A percentile compares a stretch with the other conserved stretches of the same genome.
Conservation (phyloP, 2,329 filamentous ascomycete species). For the Fusarium sp. region DNA sequence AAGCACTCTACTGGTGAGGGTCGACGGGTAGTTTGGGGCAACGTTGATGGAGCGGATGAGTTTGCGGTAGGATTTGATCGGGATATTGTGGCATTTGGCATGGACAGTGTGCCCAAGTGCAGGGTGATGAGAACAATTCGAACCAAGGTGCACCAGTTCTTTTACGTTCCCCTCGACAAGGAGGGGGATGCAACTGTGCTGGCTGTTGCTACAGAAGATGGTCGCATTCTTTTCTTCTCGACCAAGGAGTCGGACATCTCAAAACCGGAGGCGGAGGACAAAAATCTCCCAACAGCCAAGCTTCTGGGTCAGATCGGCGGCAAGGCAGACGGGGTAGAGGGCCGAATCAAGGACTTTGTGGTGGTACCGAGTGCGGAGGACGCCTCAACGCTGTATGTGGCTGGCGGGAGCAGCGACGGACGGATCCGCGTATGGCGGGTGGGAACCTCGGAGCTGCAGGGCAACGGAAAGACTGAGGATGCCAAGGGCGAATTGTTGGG, state of each 20-base stretch:
- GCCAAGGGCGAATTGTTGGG: constrained; percentile 68
- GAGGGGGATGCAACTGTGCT: constrained; percentile 64
- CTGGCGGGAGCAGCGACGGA: constrained; percentile 88
- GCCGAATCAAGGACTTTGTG: constrained; percentile 90
- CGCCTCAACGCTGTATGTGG: constrained; percentile 65
- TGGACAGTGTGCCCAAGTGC: constrained; percentile 86
- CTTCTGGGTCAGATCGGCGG: constrained; percentile 85
- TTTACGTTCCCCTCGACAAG: constrained; percentile 73
- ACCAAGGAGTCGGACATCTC: constrained; percentile 67
- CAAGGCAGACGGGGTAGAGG: constrained; percentile 72
- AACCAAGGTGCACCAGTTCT: constrained; percentile 87
- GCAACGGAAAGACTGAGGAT: constrained; percentile 50
- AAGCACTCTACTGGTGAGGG: constrained; percentile 86
- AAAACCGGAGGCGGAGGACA: constrained; percentile 47
- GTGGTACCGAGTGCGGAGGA: constrained; percentile 64
- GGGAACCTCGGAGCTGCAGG: constrained; percentile 56
- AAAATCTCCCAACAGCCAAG: constrained; percentile 69
- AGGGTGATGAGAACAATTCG: constrained; percentile 74
- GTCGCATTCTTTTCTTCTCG: constrained; percentile 85
- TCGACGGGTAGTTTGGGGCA: constrained; percentile 83
- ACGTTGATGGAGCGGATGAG: constrained; percentile 77
- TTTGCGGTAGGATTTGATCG: constrained; percentile 92
- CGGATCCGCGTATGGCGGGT: constrained; percentile 83
- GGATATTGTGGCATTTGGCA: constrained; percentile 86
- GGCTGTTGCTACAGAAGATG: constrained; percentile 89